phyloP scores from a whole-genome alignment of 805 yeast species.

The Kodamaea restingae region DNA sequence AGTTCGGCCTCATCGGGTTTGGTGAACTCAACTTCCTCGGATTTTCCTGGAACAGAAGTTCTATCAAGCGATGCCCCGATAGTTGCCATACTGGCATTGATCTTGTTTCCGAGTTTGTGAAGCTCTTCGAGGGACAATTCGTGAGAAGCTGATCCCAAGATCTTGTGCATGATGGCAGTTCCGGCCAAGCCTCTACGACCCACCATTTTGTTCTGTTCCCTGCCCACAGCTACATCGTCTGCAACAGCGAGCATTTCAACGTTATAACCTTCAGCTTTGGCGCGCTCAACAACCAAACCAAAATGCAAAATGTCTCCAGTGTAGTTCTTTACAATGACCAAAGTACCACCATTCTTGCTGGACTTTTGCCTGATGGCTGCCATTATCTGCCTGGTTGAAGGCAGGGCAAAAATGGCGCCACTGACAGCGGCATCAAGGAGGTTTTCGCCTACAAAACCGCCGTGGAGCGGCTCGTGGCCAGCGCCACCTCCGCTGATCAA shows the following conservation, averaged over 20 bases:
- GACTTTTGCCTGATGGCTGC: slow-evolving; percentile 62
- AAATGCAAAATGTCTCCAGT: slow-evolving; percentile 94
- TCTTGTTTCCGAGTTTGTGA: slow-evolving; percentile 53
- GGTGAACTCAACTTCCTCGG: slow-evolving; percentile 41
- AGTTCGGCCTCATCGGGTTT: slow-evolving; percentile 69
- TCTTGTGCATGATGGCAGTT: slow-evolving; percentile 80
- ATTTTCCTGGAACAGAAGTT: slow-evolving; percentile 82
- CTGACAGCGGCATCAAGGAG: slow-evolving; percentile 82
- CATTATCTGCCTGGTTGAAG: slow-evolving; percentile 83
- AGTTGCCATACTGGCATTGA: slow-evolving; percentile 69
- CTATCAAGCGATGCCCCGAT: slow-evolving; percentile 88
- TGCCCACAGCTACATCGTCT: slow-evolving; percentile 95
- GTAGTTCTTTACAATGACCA: slow-evolving; percentile 83
- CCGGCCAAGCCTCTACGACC: slow-evolving; percentile 96
- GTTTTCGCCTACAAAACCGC: slow-evolving; percentile 85
- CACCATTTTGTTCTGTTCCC: slow-evolving; percentile 81
- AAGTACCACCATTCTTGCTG: slow-evolving; percentile 54
- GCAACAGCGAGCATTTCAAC: slow-evolving; percentile 75
- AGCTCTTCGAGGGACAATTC: slow-evolving; percentile 47
- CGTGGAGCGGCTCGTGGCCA: slow-evolving; percentile 94
- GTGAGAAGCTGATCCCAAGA: slow-evolving; percentile 66
- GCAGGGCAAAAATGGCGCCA: slow-evolving; percentile 92
- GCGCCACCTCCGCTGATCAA: slow-evolving; percentile 90
- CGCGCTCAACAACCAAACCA: slow-evolving; percentile 87
- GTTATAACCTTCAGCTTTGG: slow-evolving; percentile 68